Percentiles rank a stretch among this genome's conserved stretches.
These are phyloP conservation scores for Rhizopus stolonifer DNA, from an alignment of 371 early-diverging fungal genomes.

Conservation along the genomic window DNA sequence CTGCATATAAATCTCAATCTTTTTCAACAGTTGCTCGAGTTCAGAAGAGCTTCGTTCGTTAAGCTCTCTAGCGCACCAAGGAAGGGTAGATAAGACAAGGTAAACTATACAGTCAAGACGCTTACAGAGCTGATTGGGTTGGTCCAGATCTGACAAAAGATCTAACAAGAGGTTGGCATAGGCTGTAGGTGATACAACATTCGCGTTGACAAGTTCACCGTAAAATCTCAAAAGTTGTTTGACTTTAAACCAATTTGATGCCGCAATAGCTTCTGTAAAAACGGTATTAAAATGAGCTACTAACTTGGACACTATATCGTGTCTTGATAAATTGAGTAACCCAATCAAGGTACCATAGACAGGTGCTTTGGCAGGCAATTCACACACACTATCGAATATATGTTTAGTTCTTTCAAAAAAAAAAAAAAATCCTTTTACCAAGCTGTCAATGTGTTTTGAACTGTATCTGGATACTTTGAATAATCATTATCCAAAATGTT, in stretches of 20 bases:
- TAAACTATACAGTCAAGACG: constrained; percentile 77
- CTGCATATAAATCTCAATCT: constrained; percentile 67
- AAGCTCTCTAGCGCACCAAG: constrained; percentile 69
- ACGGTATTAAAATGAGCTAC: constrained; percentile 40
- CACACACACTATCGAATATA: constrained; percentile 53
- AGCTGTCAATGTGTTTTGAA: constrained; percentile 62
- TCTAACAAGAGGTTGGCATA: constrained; percentile 62
- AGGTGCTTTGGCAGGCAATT: constrained; percentile 79
- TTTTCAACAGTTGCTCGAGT: constrained; percentile 57
- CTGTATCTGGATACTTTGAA: constrained; percentile 62
- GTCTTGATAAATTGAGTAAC: constrained; percentile 65
- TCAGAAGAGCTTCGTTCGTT: constrained; percentile 56
- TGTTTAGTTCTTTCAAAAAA: not conserved
- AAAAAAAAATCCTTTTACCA: constrained; percentile 40
- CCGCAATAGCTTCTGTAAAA: constrained; percentile 48
- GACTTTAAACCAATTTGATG: constrained; percentile 68
- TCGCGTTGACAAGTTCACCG: constrained; percentile 78
- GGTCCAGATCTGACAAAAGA: constrained; percentile 59
- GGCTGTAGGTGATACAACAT: constrained; percentile 68
- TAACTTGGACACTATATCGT: constrained; percentile 33
- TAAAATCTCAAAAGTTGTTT: constrained; percentile 81
- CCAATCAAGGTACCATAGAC: constrained; percentile 79
- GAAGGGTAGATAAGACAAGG: constrained; percentile 71
- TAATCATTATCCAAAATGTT: constrained; percentile 71
- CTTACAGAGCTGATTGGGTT: constrained; percentile 52